Evolutionary conservation across 352 stramenopile species (phyloP).

Genomic region (Globisporangium cederbergense): DNA sequence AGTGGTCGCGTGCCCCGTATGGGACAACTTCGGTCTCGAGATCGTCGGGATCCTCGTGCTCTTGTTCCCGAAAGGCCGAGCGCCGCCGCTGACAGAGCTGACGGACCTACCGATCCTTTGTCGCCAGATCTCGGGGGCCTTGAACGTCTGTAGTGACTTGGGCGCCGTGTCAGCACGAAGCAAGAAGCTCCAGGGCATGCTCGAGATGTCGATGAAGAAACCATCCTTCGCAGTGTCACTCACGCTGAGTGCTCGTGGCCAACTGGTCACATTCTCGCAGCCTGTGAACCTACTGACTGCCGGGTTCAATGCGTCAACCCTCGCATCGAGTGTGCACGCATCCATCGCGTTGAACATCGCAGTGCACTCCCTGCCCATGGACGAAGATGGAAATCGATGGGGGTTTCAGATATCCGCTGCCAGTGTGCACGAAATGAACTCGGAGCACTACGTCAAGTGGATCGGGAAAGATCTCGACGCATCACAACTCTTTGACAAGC

Average conservation of each 20-base stretch:
- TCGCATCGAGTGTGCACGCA: slow-evolving; percentile 25
- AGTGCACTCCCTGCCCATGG: slow-evolving; percentile 38
- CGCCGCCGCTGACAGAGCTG: slow-evolving; percentile 34
- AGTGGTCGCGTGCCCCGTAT: slow-evolving; percentile 68
- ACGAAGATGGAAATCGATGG: slow-evolving; percentile 55
- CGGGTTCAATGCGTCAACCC: slow-evolving; percentile 28
- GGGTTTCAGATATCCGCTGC: slow-evolving; percentile 46
- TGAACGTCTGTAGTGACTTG: slow-evolving; percentile 71
- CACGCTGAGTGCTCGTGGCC: slow-evolving; percentile 46
- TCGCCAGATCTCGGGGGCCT: slow-evolving; percentile 61
- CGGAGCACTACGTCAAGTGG: slow-evolving; percentile 58
- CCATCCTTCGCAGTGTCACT: slow-evolving; percentile 31
- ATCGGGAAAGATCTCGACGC: slow-evolving; percentile 39
- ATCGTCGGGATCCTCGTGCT: slow-evolving; percentile 68
- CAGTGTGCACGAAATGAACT: slow-evolving; percentile 41
- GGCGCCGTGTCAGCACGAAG: slow-evolving; percentile 35
- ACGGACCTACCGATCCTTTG: slow-evolving; percentile 58
- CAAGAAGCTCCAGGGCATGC: slow-evolving; percentile 42
- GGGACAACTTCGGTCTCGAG: slow-evolving; percentile 55
- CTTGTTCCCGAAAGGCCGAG: slow-evolving; percentile 34
- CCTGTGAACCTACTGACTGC: slow-evolving; percentile 44
- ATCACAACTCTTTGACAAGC: slow-evolving; percentile 34
- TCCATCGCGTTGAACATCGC: slow-evolving; percentile 29
- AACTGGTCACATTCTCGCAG: slow-evolving; percentile 51
- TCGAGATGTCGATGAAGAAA: slow-evolving; percentile 39